These are phyloP conservation scores for Aspergillus awamori DNA, from an alignment of 2,329 filamentous ascomycete genomes.

Conservation along the genomic window DNA sequence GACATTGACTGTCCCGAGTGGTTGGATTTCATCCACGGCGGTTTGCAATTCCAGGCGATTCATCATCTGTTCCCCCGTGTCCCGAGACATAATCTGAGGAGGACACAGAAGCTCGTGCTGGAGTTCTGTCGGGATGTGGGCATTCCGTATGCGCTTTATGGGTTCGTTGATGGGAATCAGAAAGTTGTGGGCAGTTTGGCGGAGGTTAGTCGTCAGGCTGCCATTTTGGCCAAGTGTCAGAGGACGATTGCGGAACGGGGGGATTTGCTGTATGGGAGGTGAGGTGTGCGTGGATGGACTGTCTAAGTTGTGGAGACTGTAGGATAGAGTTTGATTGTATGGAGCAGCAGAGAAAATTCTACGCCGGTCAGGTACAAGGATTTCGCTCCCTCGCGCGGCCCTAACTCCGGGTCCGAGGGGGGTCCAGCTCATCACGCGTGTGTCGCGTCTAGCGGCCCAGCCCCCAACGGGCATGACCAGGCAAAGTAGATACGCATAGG, in stretches of 20 bases:
- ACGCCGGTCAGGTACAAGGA: too few species aligned
- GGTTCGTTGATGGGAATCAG: constrained; percentile 77
- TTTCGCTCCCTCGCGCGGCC: too few species aligned
- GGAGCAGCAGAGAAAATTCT: too few species aligned
- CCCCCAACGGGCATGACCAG: too few species aligned
- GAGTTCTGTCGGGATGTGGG: constrained; percentile 78
- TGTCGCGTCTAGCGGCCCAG: too few species aligned
- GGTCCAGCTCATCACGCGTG: too few species aligned
- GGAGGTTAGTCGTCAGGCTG: constrained; percentile 74
- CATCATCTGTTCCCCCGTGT: constrained; percentile 82
- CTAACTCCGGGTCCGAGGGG: too few species aligned
- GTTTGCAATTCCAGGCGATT: constrained; percentile 83
- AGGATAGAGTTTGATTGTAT: not conserved
- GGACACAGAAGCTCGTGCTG: constrained; percentile 71
- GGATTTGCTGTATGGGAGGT: not conserved
- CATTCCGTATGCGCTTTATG: constrained; percentile 81
- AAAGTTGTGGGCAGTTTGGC: constrained; percentile 72
- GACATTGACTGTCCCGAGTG: constrained; percentile 83
- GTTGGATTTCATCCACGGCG: constrained; percentile 86
- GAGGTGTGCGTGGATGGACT: not conserved
- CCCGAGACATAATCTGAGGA: constrained; percentile 78
- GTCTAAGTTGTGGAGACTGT: not conserved
- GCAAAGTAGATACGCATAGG: too few species aligned
- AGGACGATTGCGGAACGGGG: constrained; percentile 34
- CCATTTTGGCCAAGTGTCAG: constrained; percentile 72